Conservation (phyloP, 345 rosid genomes). For the Raphanus raphanistrum region DNA sequence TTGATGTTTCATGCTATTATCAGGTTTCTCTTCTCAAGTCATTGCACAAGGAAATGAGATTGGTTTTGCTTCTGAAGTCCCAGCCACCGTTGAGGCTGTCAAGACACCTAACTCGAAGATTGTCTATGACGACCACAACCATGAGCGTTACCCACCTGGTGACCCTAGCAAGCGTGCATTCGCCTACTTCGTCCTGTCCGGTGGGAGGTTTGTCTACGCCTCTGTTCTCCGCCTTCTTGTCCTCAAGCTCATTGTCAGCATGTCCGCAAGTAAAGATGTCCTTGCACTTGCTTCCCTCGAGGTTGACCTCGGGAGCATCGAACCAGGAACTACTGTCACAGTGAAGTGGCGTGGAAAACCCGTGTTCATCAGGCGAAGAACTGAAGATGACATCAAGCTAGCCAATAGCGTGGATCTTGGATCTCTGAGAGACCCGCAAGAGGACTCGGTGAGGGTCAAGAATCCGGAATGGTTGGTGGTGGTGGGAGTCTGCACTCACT, state of each 20-base stretch:
- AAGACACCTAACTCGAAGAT: constrained; percentile 81
- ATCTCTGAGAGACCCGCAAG: constrained; percentile 88
- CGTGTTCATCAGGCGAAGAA: constrained; percentile 84
- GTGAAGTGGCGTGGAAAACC: constrained; percentile 99
- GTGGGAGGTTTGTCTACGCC: constrained; percentile 90
- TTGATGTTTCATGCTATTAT: constrained; percentile 19
- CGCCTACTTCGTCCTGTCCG: constrained; percentile 84
- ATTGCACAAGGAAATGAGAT: constrained; percentile 49
- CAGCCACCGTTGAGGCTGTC: constrained; percentile 69
- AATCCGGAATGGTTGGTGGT: constrained; percentile 91
- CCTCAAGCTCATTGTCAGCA: constrained; percentile 83
- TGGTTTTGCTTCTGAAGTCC: constrained; percentile 38
- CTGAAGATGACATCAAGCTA: constrained; percentile 82
- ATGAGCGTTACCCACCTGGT: constrained; percentile 90
- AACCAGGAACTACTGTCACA: constrained; percentile 83
- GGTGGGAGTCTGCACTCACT: constrained; percentile 89
- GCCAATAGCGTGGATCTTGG: constrained; percentile 82
- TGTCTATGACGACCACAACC: constrained; percentile 76
- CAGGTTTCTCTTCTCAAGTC: constrained; percentile 64
- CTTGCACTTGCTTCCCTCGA: constrained; percentile 92
- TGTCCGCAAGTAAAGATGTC: constrained; percentile 96
- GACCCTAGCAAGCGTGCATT: constrained; percentile 95
- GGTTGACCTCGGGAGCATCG: constrained; percentile 89
- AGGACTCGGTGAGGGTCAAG: constrained; percentile 74
- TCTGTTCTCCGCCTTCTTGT: constrained; percentile 76